These are phyloP conservation scores for Hypoxylon perforatum DNA, from an alignment of 495 filamentous ascomycete genomes.

Conservation along the genomic window DNA sequence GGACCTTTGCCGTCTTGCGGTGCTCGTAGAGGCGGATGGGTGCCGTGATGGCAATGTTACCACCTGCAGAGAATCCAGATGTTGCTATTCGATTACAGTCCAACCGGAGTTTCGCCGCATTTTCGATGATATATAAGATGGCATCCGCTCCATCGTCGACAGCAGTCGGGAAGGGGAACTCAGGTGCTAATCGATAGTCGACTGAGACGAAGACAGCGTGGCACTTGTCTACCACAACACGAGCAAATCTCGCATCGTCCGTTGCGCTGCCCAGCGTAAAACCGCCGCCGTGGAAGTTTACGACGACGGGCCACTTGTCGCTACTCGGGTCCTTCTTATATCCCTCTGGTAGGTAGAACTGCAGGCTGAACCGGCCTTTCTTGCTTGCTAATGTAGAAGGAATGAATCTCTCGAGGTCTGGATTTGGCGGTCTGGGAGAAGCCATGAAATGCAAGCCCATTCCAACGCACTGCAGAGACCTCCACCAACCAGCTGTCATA, in stretches of 20 bases:
- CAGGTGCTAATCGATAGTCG: constrained; percentile 81
- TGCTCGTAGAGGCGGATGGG: constrained; percentile 70
- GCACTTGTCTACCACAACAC: constrained; percentile 60
- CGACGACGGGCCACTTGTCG: constrained; percentile 68
- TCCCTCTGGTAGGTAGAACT: constrained; percentile 81
- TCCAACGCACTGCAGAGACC: constrained; percentile 80
- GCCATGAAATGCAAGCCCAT: constrained; percentile 81
- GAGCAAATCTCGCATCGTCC: constrained; percentile 78
- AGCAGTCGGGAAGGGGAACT: constrained; percentile 79
- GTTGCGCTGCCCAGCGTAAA: constrained; percentile 77
- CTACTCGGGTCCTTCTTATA: constrained; percentile 64
- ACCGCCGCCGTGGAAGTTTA: constrained; percentile 84
- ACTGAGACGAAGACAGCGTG: constrained; percentile 74
- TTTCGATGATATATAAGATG: constrained; percentile 69
- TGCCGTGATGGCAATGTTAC: constrained; percentile 85
- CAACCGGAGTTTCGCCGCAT: constrained; percentile 63
- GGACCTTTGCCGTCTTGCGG: constrained; percentile 31
- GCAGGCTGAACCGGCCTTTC: constrained; percentile 69
- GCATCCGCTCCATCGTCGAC: constrained; percentile 82
- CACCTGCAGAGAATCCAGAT: constrained; percentile 89
- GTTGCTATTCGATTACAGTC: constrained; percentile 67
- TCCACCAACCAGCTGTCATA: constrained; percentile 78
- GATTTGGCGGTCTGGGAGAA: constrained; percentile 71
- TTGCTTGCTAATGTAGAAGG: constrained; percentile 66
- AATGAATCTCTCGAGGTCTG: constrained; percentile 73